Conservation (phyloP, 2,329 filamentous ascomycete genomes). For the Alternaria hordeiaustralica region DNA sequence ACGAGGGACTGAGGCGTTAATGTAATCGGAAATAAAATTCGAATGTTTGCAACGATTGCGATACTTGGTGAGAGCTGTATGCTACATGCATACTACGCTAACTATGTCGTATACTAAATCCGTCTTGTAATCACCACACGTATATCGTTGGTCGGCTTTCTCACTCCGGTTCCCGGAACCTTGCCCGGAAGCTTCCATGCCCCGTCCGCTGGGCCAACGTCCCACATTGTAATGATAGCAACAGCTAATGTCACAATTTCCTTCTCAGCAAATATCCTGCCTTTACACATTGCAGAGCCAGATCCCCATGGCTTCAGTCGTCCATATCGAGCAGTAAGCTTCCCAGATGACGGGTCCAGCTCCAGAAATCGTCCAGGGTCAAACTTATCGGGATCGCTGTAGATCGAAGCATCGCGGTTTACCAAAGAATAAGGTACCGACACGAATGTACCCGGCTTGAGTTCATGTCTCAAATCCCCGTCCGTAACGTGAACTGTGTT, state of each 20-base stretch:
- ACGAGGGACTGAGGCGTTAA: slow-evolving; percentile 2
- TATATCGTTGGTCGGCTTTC: background rate
- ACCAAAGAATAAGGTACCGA: background rate
- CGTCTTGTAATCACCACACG: background rate
- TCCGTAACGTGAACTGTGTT: background rate
- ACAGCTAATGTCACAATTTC: slow-evolving; percentile 57
- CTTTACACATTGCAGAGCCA: slow-evolving; percentile 58
- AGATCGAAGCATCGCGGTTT: slow-evolving; percentile 1
- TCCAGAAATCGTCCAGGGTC: slow-evolving; percentile 13
- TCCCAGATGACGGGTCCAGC: slow-evolving; percentile 3
- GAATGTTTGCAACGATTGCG: background rate
- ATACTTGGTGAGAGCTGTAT: background rate
- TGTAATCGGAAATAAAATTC: background rate
- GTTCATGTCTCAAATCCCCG: background rate
- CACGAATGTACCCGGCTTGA: background rate
- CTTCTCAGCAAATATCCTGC: slow-evolving; percentile 43
- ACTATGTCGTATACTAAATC: background rate
- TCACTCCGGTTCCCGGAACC: slow-evolving; percentile 13
- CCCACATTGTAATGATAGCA: slow-evolving; percentile 62
- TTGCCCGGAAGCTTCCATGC: slow-evolving; percentile 12
- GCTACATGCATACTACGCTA: background rate
- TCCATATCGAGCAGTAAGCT: slow-evolving; percentile 12
- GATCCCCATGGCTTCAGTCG: slow-evolving; percentile 35
- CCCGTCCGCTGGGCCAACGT: slow-evolving; percentile 54
- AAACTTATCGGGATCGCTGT: slow-evolving; percentile 6